Conservation (phyloP, 2,329 filamentous ascomycete species). For the Alternaria triticimaculans region DNA sequence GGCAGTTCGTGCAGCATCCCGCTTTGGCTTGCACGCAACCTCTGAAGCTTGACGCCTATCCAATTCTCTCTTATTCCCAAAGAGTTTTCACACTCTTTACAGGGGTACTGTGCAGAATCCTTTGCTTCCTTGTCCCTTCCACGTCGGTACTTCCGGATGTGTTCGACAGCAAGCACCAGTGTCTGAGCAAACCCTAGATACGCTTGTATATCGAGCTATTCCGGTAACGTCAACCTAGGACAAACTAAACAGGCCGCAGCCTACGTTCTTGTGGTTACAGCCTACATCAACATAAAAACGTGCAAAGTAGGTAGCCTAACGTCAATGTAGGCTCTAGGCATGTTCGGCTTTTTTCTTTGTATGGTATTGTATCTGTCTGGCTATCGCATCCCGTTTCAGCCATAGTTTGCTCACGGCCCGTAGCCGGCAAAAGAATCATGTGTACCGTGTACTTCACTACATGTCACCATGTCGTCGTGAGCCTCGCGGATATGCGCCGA, state of each 20-base stretch:
- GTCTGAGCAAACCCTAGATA: not conserved
- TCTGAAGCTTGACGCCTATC: no score
- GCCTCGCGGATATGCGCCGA: conserved; percentile 26
- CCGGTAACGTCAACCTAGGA: not conserved
- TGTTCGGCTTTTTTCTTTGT: not conserved
- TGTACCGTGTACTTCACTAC: not conserved
- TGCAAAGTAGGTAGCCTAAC: not conserved
- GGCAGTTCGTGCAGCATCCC: no score
- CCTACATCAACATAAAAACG: not conserved
- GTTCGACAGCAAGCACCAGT: not conserved
- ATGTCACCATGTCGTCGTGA: not conserved
- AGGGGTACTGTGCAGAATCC: no score
- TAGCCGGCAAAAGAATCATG: not conserved
- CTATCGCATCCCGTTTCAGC: not conserved
- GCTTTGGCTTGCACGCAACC: no score
- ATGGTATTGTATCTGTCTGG: not conserved
- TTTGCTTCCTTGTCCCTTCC: no score
- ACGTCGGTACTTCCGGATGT: not conserved
- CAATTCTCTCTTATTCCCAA: no score
- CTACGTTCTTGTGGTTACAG: not conserved
- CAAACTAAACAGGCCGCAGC: not conserved
- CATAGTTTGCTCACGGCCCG: not conserved
- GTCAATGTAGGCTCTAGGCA: not conserved
- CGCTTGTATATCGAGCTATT: not conserved
- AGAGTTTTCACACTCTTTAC: no score